Conservation (phyloP, 148 eudicot genomes). For the Simmondsia chinensis region DNA sequence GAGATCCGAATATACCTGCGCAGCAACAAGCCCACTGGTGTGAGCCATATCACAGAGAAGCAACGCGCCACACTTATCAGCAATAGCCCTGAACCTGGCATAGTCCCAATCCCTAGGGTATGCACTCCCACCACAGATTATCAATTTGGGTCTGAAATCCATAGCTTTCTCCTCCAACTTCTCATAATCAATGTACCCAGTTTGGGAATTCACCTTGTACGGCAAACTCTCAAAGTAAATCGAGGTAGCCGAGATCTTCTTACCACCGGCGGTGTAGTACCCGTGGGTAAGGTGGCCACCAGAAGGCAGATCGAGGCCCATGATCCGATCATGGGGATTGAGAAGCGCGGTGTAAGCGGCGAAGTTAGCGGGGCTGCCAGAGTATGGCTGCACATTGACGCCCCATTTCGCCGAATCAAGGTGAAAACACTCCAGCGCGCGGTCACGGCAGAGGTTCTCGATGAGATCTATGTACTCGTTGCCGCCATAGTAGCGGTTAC, state of each 20-base stretch:
- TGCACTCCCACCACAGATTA: conserved; percentile 96
- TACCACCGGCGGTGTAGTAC: conserved; percentile 84
- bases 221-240: conserved; percentile 94
- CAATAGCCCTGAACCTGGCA: conserved; percentile 93
- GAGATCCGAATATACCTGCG: too few relatives aligned
- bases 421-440: conserved; percentile 84
- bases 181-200: conserved; percentile 86
- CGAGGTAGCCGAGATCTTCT: conserved; percentile 86
- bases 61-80: conserved; percentile 82
- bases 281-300: conserved; percentile 96
- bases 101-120: conserved; percentile 90
- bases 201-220: conserved; percentile 75
- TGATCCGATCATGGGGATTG: conserved; percentile 84
- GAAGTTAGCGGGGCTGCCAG: conserved; percentile 95
- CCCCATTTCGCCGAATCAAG: conserved; percentile 76
- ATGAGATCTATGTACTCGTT: conserved; percentile 83
- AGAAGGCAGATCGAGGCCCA: conserved; percentile 93
- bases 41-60: conserved; percentile 99
- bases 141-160: conserved; percentile 80
- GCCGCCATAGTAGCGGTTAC: conserved; percentile 96
- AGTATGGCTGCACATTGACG: conserved; percentile 89
- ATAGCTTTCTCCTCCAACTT: conserved; percentile 88
- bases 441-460: conserved; percentile 65
- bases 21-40: conserved; percentile 95
- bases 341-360: conserved; percentile 89